A percentile compares a stretch with the other conserved stretches of the same genome.
Evolutionary conservation across 192 early-diverging fungal genomes (phyloP).

Genomic region (Coemansia javaensis): DNA sequence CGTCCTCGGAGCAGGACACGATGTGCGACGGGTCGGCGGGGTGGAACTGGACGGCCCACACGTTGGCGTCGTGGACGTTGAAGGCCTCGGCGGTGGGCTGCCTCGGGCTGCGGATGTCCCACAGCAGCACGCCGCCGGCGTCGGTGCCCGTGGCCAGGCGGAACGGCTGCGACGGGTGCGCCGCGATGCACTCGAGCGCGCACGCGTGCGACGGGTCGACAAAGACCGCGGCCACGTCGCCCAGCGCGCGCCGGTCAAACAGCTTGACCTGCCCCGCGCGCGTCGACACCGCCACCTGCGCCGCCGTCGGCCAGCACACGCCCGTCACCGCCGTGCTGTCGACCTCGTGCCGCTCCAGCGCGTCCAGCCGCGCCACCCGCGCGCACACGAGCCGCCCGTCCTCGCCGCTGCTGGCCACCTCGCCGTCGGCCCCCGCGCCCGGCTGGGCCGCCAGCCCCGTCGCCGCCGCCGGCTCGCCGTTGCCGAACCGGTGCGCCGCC

Average conservation of each 20-base stretch:
- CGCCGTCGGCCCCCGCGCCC: neutral
- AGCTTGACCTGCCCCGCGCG: conserved; percentile 48
- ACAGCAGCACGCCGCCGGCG: conserved; percentile 29
- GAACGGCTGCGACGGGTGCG: conserved; percentile 49
- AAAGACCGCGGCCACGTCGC: conserved; percentile 27
- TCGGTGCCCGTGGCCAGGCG: conserved; percentile 44
- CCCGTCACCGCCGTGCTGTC: conserved; percentile 43
- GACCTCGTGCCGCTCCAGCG: conserved; percentile 24
- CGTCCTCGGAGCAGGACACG: conserved; percentile 50
- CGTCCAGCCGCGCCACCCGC: conserved; percentile 14
- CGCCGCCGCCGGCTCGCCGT: conserved; percentile 20
- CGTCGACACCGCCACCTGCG: conserved; percentile 33
- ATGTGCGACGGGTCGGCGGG: conserved; percentile 27
- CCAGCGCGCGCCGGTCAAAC: conserved; percentile 34
- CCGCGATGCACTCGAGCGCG: conserved; percentile 39
- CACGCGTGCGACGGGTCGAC: conserved; percentile 14
- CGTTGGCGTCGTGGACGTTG: conserved; percentile 33
- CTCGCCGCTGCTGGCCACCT: conserved; percentile 50
- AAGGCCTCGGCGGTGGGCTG: conserved; percentile 27
- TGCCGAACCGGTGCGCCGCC: conserved; percentile 31
- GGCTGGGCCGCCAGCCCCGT: conserved; percentile 43
- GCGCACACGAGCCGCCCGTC: conserved; percentile 32
- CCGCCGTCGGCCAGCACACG: conserved; percentile 43
- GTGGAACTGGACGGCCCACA: conserved; percentile 43
- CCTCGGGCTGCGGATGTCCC: conserved; percentile 42